Conservation (phyloP, 306 rosid genomes). For the Gastrolobium bilobum region DNA sequence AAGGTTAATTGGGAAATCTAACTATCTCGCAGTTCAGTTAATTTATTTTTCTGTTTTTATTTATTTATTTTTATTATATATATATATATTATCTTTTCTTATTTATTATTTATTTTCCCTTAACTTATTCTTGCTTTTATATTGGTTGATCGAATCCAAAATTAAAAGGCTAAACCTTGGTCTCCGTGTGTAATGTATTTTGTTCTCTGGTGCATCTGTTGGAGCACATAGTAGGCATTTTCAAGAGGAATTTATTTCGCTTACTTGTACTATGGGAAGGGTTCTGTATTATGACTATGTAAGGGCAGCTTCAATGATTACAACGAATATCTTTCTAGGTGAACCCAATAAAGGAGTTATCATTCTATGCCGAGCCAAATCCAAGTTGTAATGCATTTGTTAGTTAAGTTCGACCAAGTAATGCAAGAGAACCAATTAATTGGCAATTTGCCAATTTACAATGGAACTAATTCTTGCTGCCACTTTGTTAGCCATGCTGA, state of each 20-base stretch:
- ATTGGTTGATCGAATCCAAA: neutral
- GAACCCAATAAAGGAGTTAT: neutral
- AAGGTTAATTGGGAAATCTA: no score
- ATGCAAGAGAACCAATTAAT: neutral
- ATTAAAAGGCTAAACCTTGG: neutral
- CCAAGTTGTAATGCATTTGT: conserved; percentile 4
- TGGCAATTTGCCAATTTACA: conserved; percentile 6
- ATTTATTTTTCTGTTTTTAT: no score
- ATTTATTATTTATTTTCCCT: no score
- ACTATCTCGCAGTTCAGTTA: no score
- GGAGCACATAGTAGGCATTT: neutral
- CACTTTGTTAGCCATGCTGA: neutral
- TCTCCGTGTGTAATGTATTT: neutral
- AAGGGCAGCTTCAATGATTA: no score
- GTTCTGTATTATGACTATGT: no score
- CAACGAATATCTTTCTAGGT: no score
- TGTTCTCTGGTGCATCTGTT: neutral
- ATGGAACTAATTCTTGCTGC: neutral
- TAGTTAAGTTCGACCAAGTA: neutral
- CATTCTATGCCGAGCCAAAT: conserved; percentile 15
- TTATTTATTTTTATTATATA: no score
- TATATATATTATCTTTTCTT: no score
- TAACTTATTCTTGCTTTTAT: no score
- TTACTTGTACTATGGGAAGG: no score
- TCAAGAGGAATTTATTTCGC: neutral